A percentile compares a stretch with the other conserved stretches of the same genome.
Conservation (phyloP, 768 basidiomycete species). For the Lactifluus volemus region DNA sequence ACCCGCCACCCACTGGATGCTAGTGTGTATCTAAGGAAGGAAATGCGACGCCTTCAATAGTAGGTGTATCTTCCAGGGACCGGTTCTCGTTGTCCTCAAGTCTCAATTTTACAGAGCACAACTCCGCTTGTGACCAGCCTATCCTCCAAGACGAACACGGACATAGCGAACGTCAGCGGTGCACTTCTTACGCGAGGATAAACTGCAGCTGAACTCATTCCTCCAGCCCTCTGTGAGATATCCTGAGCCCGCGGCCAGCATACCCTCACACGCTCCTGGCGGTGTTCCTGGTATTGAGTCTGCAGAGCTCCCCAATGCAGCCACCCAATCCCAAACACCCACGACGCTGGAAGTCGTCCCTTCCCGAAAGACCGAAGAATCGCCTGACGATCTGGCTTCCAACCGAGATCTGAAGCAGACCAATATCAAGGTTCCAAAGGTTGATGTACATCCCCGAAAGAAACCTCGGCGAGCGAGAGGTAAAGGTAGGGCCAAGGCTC, state of each 20-base stretch:
- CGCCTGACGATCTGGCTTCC: not conserved
- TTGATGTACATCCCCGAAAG: not conserved
- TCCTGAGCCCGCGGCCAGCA: not conserved
- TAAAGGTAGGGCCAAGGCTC: not conserved
- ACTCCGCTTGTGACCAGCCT: not conserved
- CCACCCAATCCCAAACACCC: not conserved
- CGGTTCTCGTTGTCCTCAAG: not conserved
- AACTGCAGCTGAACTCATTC: not conserved
- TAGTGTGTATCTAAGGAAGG: constrained; percentile 1
- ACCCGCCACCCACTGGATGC: not conserved
- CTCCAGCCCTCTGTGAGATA: constrained; percentile 1
- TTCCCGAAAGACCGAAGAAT: not conserved
- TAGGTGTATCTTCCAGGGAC: not conserved
- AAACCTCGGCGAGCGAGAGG: not conserved
- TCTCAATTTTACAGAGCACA: not conserved
- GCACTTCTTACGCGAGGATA: not conserved
- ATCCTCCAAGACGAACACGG: not conserved
- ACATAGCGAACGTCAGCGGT: constrained; percentile 10
- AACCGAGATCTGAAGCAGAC: not conserved
- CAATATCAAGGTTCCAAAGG: not conserved
- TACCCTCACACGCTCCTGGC: not conserved
- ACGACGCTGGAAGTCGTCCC: not conserved
- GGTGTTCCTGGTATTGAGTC: not conserved
- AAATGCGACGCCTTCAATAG: not conserved
- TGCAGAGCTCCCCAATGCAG: not conserved